phyloP scores from a whole-genome alignment of 345 rosid genomes.

The Physaria fendleri region DNA sequence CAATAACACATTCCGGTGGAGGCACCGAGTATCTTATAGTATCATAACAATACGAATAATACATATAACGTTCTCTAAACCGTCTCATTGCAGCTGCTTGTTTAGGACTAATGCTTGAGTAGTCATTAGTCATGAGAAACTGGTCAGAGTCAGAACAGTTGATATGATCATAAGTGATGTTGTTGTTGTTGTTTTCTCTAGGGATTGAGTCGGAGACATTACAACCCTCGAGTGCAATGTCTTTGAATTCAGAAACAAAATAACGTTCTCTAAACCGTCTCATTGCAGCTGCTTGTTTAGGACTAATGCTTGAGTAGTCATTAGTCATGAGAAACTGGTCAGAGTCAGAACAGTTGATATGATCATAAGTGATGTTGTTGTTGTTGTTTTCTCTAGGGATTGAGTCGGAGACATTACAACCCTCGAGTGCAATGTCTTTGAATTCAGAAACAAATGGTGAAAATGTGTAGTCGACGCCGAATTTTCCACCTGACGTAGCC shows the following conservation, averaged over 20 bases:
- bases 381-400: slow-evolving; percentile 23
- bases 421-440: slow-evolving; percentile 57
- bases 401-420: slow-evolving; percentile 59
- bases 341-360: slow-evolving; percentile 27
- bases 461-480: slow-evolving; percentile 61
- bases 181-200: not conserved
- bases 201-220: slow-evolving; percentile 38
- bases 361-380: not conserved
- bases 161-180: not conserved
- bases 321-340: slow-evolving; percentile 33
- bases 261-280: slow-evolving; percentile 55
- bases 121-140: slow-evolving; percentile 37
- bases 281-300: slow-evolving; percentile 44
- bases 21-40: slow-evolving; percentile 47
- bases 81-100: slow-evolving; percentile 48
- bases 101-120: slow-evolving; percentile 32
- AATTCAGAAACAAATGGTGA: slow-evolving; percentile 75
- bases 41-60: slow-evolving; percentile 87
- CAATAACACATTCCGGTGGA: slow-evolving; percentile 64
- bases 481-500: slow-evolving; percentile 84
- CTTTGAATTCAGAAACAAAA: slow-evolving; percentile 65
- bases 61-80: slow-evolving; percentile 70
- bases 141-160: slow-evolving; percentile 32
- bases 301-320: slow-evolving; percentile 38
- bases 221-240: slow-evolving; percentile 69